Evolutionary conservation across 179 eudicot species (phyloP), one percentile per base, ranked within the genome.

Genomic region (Spinacia oleracea): DNA sequence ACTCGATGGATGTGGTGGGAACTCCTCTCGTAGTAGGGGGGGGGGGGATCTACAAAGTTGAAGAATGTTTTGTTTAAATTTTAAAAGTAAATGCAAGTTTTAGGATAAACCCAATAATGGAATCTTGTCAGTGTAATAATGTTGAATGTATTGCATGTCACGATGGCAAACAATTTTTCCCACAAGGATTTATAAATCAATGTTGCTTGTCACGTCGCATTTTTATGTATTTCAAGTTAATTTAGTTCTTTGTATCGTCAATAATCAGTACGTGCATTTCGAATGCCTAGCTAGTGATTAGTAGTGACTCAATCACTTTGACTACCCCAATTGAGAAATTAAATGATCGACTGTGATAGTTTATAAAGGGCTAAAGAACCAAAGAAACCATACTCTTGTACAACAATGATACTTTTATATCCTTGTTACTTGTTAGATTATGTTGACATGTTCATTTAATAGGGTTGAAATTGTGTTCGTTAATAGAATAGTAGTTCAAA

Each of bases 121-220:
- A 50, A 71, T 29, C 42, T 50, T 70, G 3, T 25, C 2, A 56
- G 6, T 55, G 38, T 40, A 35, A 35, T 68, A 66, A 38, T 55
- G 40, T 27, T 40, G 16, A 48, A 32, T 60, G 56, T 72, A 58
- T 15, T 78, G 81, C 81, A 70, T 31, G 29, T 59, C 81, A 78
- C 70, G 70, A 65, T 65, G 75, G 70, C 62, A 78, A 15, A 31
- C 16, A 34, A 53, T 53, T 48, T 48, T 48, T 48, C 53, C 15
- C 53, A 48, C 53, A 48, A 48, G 53, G 20, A 48, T 48, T 51
- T 45, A 70, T 23, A 45, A 70, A 10, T 38, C 15, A 31, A 45
- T 70, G 60, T 71, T 71, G 76, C 34, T 78, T 45, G 70, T 78
- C 81, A 78, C 76, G 70, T 78, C 62, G 68, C 81, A 78, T 34